A percentile compares a stretch with the other conserved stretches of the same genome.
These are phyloP conservation scores for Skeletonema menzelii DNA, from an alignment of 108 stramenopile species.

Conservation along the genomic window DNA sequence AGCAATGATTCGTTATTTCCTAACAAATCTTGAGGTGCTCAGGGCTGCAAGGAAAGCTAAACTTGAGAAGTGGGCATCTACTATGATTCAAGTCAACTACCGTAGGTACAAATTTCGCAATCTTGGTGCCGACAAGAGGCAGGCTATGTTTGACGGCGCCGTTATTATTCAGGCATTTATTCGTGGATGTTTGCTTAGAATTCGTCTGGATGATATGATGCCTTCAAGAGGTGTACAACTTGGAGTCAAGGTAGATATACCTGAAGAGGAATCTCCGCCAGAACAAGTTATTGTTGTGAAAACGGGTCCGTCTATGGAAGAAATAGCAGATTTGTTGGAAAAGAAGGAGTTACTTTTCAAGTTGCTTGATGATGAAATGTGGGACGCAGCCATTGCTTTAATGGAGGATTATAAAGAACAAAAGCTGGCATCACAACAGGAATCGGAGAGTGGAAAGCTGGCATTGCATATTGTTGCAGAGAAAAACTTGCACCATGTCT, in stretches of 20 bases:
- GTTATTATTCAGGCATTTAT: conserved; percentile 63
- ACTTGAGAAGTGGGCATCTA: conserved; percentile 37
- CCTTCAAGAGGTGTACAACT: conserved; percentile 8
- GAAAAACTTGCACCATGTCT: conserved; percentile 56
- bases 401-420: conserved; percentile 23
- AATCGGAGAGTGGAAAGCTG: conserved; percentile 68
- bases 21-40: conserved; percentile 42
- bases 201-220: conserved; percentile 33
- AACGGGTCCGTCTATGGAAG: conserved; percentile 29
- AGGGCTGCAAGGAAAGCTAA: conserved; percentile 17
- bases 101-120: conserved; percentile 41
- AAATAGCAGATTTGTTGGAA: conserved; percentile 13
- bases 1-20: conserved; percentile 40
- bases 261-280: background rate
- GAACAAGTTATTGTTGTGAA: conserved; percentile 11
- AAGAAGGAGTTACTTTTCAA: conserved; percentile 27
- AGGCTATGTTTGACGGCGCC: conserved; percentile 44
- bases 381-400: conserved; percentile 37
- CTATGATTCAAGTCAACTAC: conserved; percentile 43
- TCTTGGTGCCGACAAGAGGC: conserved; percentile 32
- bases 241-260: background rate
- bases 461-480: conserved; percentile 82
- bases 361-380: conserved; percentile 31
- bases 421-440: conserved; percentile 34
- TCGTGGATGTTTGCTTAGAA: conserved; percentile 49